A percentile compares a stretch with the other conserved stretches of the same genome.
Conservation (phyloP, 75 land plant genomes). For the Pinus albicaulis region DNA sequence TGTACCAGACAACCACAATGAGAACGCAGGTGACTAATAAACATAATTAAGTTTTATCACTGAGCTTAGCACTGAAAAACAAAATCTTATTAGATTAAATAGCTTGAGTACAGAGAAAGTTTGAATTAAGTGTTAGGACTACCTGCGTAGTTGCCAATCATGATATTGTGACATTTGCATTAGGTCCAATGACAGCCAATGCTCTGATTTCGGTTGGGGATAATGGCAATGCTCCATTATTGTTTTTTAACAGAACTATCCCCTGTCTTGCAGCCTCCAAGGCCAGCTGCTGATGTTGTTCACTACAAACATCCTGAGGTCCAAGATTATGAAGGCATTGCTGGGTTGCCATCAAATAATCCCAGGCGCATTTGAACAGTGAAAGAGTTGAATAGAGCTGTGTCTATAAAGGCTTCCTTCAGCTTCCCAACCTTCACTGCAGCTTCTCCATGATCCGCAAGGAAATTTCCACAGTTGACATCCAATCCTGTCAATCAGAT, state of each 20-base stretch:
- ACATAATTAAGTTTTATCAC: no score
- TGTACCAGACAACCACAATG: no score
- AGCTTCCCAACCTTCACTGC: conserved; percentile 55
- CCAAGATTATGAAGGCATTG: conserved; percentile 62
- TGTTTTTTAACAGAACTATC: conserved; percentile 43
- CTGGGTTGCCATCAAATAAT: no score
- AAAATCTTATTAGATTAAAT: no score
- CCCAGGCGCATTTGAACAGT: conserved; percentile 18
- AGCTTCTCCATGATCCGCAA: conserved; percentile 36
- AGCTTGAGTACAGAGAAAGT: neutral
- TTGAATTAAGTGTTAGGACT: neutral
- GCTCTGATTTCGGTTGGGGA: conserved; percentile 21
- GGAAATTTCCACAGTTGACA: conserved; percentile 79
- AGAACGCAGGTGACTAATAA: no score
- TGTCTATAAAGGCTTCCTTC: conserved; percentile 43
- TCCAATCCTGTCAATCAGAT: conserved; percentile 59
- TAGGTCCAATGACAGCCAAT: conserved; percentile 83
- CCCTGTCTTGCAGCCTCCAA: conserved; percentile 38
- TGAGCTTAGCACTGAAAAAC: no score
- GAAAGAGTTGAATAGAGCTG: conserved; percentile 54
- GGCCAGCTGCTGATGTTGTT: conserved; percentile 27
- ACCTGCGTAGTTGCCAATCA: conserved; percentile 93
- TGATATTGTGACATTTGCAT: conserved; percentile 48
- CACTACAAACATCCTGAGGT: conserved; percentile 64
- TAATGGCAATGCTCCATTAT: conserved; percentile 26